phyloP scores from a whole-genome alignment of 129 eudicot species.

The Saposhnikovia divaricata region DNA sequence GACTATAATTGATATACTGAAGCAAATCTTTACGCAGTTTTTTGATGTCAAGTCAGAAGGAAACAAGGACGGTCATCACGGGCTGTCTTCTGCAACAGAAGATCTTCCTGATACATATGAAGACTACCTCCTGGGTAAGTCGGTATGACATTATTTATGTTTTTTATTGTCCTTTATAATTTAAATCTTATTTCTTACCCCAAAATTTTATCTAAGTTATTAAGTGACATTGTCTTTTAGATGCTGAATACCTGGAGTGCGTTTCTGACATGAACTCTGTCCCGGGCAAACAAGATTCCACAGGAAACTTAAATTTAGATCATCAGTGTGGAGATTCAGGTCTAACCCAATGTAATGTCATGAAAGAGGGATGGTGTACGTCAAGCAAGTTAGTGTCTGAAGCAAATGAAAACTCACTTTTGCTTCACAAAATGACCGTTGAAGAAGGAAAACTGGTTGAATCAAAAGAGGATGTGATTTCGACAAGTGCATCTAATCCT shows the following conservation, averaged over 20 bases:
- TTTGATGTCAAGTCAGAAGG: constrained; percentile 7
- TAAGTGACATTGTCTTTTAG: neutral
- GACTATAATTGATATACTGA: neutral
- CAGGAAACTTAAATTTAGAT: neutral
- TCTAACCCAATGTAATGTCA: neutral
- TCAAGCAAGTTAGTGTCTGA: constrained; percentile 7
- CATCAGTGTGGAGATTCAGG: neutral
- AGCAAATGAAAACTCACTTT: neutral
- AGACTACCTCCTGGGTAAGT: constrained; percentile 29
- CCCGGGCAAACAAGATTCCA: neutral
- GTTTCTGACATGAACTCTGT: constrained; percentile 5
- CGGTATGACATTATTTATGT: neutral
- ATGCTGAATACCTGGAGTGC: constrained; percentile 8
- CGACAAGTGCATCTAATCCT: constrained; percentile 10
- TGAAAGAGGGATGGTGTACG: neutral
- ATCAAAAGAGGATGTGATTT: neutral
- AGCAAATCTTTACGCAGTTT: neutral
- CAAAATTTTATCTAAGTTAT: neutral
- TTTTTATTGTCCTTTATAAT: neutral
- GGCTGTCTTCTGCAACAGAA: constrained; percentile 6
- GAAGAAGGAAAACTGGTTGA: constrained; percentile 1
- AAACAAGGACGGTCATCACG: neutral
- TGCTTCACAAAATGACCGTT: constrained; percentile 11
- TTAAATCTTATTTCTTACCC: neutral
- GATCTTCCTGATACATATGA: constrained; percentile 19